Percentiles rank a stretch among this genome's conserved stretches.
Evolutionary conservation across 345 rosid species (phyloP).

Genomic region (Linum lewisii): DNA sequence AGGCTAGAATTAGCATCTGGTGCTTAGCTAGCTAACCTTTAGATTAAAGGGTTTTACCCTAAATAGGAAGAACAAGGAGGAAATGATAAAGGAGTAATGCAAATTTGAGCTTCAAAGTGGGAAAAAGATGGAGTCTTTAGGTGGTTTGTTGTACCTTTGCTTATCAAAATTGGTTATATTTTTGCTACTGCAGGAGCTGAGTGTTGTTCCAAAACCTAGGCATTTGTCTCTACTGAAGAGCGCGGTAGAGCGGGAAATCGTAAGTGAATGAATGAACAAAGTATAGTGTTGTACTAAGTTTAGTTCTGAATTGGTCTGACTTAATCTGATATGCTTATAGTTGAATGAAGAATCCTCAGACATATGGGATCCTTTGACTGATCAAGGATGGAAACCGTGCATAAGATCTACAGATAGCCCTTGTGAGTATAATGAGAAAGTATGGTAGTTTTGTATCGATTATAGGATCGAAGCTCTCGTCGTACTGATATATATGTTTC

Average conservation of each 20-base stretch:
- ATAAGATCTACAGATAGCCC: conserved; percentile 13
- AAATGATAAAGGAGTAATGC: neutral
- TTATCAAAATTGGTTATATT: neutral
- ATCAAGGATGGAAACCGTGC: conserved; percentile 85
- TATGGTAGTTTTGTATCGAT: neutral
- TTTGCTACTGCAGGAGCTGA: conserved; percentile 62
- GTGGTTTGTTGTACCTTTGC: neutral
- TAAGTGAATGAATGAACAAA: conserved; percentile 20
- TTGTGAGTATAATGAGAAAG: conserved; percentile 32
- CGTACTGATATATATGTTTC: neutral
- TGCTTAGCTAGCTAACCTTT: no score
- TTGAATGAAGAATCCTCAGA: conserved; percentile 47
- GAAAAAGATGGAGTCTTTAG: neutral
- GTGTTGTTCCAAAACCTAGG: conserved; percentile 51
- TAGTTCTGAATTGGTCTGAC: neutral
- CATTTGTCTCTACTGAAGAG: conserved; percentile 60
- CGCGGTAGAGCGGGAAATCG: conserved; percentile 57
- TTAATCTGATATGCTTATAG: conserved; percentile 21
- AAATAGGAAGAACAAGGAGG: neutral
- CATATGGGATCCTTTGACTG: conserved; percentile 79
- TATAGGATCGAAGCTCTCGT: neutral
- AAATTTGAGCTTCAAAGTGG: neutral
- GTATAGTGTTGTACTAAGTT: neutral
- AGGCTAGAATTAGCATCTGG: no score
- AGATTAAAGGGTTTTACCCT: neutral